phyloP scores from a whole-genome alignment of 345 rosid species.

The Hibiscus mutabilis region DNA sequence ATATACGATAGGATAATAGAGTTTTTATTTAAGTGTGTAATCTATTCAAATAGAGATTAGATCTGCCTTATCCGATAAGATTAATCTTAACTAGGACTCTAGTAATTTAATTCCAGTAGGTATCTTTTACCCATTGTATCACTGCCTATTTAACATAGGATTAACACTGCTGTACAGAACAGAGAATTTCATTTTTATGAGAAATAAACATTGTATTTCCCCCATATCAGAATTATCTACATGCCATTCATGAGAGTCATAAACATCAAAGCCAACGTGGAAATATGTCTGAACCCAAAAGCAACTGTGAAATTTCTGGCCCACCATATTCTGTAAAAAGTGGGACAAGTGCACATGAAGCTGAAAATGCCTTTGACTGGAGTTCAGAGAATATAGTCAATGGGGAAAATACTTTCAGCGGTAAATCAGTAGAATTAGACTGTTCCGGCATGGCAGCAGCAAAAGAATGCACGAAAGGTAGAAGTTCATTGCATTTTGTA shows the following conservation, averaged over 20 bases:
- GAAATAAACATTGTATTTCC: too few species aligned
- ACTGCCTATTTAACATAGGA: too few species aligned
- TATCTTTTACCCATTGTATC: too few species aligned
- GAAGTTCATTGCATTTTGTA: not conserved
- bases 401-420: conserved; percentile 7
- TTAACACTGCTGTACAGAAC: too few species aligned
- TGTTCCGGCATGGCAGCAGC: not conserved
- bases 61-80: too few species aligned
- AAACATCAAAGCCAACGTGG: conserved; percentile 20
- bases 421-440: conserved; percentile 2
- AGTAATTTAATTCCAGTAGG: too few species aligned
- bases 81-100: too few species aligned
- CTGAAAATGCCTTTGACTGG: conserved; percentile 8
- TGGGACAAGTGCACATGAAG: conserved; percentile 20
- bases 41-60: too few species aligned
- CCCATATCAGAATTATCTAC: too few species aligned
- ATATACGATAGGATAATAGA: too few species aligned
- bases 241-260: conserved; percentile 27
- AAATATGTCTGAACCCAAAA: conserved; percentile 28
- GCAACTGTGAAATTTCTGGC: conserved; percentile 26
- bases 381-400: conserved; percentile 13
- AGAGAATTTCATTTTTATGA: too few species aligned
- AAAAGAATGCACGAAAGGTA: not conserved
- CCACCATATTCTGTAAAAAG: conserved; percentile 19
- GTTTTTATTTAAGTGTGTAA: too few species aligned